These are phyloP conservation scores for Anethum foeniculum DNA, from an alignment of 140 eudicot species.

Conservation along the genomic window DNA sequence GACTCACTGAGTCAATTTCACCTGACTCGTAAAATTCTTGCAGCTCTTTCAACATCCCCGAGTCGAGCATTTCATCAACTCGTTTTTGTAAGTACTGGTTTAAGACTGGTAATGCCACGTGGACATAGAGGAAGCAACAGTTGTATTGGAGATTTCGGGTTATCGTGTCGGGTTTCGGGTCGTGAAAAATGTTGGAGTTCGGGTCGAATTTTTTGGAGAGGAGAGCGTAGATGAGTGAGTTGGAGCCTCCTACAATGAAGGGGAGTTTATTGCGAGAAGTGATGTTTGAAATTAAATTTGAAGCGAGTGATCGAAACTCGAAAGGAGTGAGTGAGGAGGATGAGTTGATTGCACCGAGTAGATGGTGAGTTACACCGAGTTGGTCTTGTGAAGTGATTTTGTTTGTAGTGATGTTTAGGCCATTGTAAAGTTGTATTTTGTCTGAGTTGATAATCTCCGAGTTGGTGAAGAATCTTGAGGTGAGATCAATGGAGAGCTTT, in stretches of 20 bases:
- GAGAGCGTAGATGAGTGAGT: slow-evolving; percentile 57
- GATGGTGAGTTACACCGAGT: slow-evolving; percentile 61
- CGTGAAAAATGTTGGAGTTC: slow-evolving; percentile 31
- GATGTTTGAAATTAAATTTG: slow-evolving; percentile 26
- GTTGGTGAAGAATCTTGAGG: slow-evolving; percentile 28
- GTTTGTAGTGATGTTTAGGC: slow-evolving; percentile 72
- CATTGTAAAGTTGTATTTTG: slow-evolving; percentile 69
- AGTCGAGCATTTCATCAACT: slow-evolving; percentile 81
- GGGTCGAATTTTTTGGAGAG: slow-evolving; percentile 46
- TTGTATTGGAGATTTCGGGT: slow-evolving; percentile 47
- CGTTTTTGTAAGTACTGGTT: slow-evolving; percentile 45
- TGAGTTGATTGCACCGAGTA: slow-evolving; percentile 58
- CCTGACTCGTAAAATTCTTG: slow-evolving; percentile 30
- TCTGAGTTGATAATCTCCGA: slow-evolving; percentile 77
- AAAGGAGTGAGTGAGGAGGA: slow-evolving; percentile 31
- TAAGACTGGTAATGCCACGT: slow-evolving; percentile 48
- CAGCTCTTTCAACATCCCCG: slow-evolving; percentile 76
- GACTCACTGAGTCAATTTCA: slow-evolving; percentile 16
- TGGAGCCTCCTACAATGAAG: slow-evolving; percentile 76
- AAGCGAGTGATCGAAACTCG: slow-evolving; percentile 44
- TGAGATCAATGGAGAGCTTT: slow-evolving; percentile 61
- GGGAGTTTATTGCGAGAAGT: slow-evolving; percentile 38
- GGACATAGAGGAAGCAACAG: slow-evolving; percentile 76
- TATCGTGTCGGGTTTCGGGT: slow-evolving; percentile 24
- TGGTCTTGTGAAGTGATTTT: slow-evolving; percentile 55